phyloP scores from a whole-genome alignment of 1,284 basidiomycete species.

The Uromyces viciae-fabae region DNA sequence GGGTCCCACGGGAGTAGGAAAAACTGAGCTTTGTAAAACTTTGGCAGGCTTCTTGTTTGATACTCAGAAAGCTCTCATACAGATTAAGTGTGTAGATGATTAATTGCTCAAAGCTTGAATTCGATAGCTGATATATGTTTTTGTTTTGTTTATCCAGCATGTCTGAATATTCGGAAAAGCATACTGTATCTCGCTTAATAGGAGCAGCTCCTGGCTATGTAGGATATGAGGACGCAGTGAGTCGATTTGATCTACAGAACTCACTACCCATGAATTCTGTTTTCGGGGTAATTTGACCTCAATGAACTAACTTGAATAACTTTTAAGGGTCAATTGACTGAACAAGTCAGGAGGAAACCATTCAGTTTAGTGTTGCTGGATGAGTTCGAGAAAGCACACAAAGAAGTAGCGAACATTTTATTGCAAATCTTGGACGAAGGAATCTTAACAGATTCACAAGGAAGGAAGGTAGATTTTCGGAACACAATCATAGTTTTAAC shows the following conservation, averaged over 20 bases:
- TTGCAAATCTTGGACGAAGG: conserved; percentile 92
- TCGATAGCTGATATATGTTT: background rate
- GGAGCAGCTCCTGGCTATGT: conserved; percentile 73
- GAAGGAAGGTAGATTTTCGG: conserved; percentile 65
- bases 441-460: conserved; percentile 67
- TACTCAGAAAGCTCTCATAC: conserved; percentile 72
- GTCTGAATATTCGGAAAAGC: conserved; percentile 72
- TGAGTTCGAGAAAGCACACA: conserved; percentile 77
- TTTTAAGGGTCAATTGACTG: conserved; percentile 67
- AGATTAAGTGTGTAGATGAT: conserved; percentile 45
- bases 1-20: conserved; percentile 77
- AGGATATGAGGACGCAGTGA: conserved; percentile 54
- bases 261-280: background rate
- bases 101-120: no score
- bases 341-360: conserved; percentile 76
- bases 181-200: conserved; percentile 82
- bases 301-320: background rate
- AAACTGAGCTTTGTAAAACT: conserved; percentile 84
- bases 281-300: no score
- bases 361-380: conserved; percentile 79
- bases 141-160: background rate
- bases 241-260: background rate
- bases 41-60: conserved; percentile 81
- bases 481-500: conserved; percentile 69
- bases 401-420: conserved; percentile 82